phyloP scores from a whole-genome alignment of 169 alveolate genomes.

The Theileria orientalis region DNA sequence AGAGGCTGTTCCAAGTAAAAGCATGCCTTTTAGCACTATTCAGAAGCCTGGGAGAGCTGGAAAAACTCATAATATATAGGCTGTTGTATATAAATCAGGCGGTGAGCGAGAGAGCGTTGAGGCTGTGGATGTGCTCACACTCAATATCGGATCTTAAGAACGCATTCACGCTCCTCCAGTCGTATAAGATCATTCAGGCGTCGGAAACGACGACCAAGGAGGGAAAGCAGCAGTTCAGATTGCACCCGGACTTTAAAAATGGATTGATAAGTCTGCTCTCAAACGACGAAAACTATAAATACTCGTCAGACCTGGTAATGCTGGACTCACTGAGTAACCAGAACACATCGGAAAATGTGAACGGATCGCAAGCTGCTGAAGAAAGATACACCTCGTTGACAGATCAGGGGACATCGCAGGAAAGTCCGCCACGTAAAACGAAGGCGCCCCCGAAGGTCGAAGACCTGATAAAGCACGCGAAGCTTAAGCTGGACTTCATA shows the following conservation, averaged over 20 bases:
- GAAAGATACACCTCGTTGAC: background rate
- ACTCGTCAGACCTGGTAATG: background rate
- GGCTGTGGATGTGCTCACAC: constrained; percentile 78
- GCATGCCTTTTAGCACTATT: constrained; percentile 67
- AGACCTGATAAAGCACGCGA: constrained; percentile 34
- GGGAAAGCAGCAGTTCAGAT: constrained; percentile 62
- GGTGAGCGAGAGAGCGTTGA: constrained; percentile 82
- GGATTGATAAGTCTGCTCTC: constrained; percentile 22
- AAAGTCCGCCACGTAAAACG: background rate
- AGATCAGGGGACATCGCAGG: background rate
- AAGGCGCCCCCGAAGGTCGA: background rate
- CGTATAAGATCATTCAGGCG: constrained; percentile 50
- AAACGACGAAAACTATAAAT: constrained; percentile 8
- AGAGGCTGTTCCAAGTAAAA: constrained; percentile 24
- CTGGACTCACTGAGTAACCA: background rate
- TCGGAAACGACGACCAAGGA: constrained; percentile 58
- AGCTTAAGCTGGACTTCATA: constrained; percentile 41
- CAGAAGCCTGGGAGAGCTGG: constrained; percentile 75
- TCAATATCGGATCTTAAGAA: constrained; percentile 68
- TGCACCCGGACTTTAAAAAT: constrained; percentile 33
- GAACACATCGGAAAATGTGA: background rate
- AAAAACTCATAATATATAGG: constrained; percentile 71
- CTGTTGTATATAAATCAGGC: constrained; percentile 77
- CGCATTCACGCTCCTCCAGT: constrained; percentile 48
- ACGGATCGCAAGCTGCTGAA: background rate